Evolutionary conservation across 371 early-diverging fungal genomes (phyloP), one percentile per base, ranked within the genome.

Genomic region (Lichtheimia ornata): DNA sequence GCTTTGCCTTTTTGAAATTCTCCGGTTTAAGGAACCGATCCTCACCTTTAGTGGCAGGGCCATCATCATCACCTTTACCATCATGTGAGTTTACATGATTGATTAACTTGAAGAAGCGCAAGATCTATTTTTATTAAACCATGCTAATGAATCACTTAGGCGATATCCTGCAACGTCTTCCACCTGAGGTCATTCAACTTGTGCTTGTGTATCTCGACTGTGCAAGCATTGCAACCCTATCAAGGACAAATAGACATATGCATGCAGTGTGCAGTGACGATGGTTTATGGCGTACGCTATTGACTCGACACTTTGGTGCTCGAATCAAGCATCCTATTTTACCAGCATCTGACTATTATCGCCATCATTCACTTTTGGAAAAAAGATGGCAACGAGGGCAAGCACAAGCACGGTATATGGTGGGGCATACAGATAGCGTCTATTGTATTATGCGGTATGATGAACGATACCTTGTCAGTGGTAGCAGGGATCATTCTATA

Each of bases 341-440:
- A 9, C 43, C 58, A 61, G 35, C 56, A 65, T 18, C 6, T 27
- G 25, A 30, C 28, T 65, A 65, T 1, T 79, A 76, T 51, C 62
- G 63, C 22, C 64, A 72, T 14, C 71, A 72, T 30, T 25, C 66
- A 5, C 30, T 64, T 25, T 59, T 79, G 5, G 59, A 30, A 14
- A 63, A 40, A 27, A 71, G 75, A n/a, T 79, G 80, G 80, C 63
- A 58, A 7, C 58, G 64, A 9, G 80, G 80, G 3, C 63, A 74
- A 20, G 65, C 65, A 7, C 47, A 60, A 11, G 71, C 70, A 15
- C 76, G 69, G 25, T 84, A 74, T 49, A 69, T 92, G 18, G 59
- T 69, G 3, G 97, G 99, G 0, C 99, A 99, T 70, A 61, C 65
- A 17, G 98, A 97, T 64, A 90, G 94, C 51, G 93, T 99, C 0